These are phyloP conservation scores for Verruconis gallopava DNA, from an alignment of 2,329 filamentous ascomycete genomes.

Conservation along the genomic window DNA sequence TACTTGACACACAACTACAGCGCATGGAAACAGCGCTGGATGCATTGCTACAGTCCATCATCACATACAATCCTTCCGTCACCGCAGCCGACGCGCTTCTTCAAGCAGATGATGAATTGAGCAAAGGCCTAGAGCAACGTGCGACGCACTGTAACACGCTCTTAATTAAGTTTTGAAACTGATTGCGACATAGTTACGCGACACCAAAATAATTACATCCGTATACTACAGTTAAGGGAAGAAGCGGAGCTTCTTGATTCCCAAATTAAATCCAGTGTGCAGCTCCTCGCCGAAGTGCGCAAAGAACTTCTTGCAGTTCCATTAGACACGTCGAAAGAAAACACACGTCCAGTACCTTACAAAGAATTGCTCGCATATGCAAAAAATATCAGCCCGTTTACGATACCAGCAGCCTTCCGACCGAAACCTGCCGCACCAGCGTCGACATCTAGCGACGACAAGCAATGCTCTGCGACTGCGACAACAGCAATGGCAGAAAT, in stretches of 20 bases:
- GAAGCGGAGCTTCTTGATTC: slow-evolving; percentile 53
- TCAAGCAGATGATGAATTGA: slow-evolving; percentile 55
- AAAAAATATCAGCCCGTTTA: slow-evolving; percentile 67
- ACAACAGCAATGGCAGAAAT: background rate
- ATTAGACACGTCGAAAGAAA: slow-evolving; percentile 22
- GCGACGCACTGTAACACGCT: slow-evolving; percentile 14
- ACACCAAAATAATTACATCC: slow-evolving; percentile 63
- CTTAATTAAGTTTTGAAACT: slow-evolving; percentile 4
- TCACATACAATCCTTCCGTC: slow-evolving; percentile 66
- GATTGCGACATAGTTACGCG: slow-evolving; percentile 41
- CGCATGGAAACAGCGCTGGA: slow-evolving; percentile 41
- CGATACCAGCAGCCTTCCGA: slow-evolving; percentile 42
- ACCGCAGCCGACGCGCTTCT: slow-evolving; percentile 56
- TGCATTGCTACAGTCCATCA: slow-evolving; percentile 63
- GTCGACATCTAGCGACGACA: background rate
- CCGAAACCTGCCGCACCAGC: background rate
- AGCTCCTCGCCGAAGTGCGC: slow-evolving; percentile 57
- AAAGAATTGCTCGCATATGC: slow-evolving; percentile 66
- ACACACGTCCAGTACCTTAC: slow-evolving; percentile 43
- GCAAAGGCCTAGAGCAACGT: slow-evolving; percentile 53
- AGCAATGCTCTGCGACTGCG: background rate
- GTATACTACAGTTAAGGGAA: slow-evolving; percentile 55
- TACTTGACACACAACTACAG: slow-evolving; percentile 31
- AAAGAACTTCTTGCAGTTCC: slow-evolving; percentile 56
- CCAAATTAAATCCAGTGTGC: slow-evolving; percentile 59